Evolutionary conservation across 2,329 filamentous ascomycete species (phyloP), one percentile per base, ranked within the genome.

Genomic region (Chaetomium sp.): DNA sequence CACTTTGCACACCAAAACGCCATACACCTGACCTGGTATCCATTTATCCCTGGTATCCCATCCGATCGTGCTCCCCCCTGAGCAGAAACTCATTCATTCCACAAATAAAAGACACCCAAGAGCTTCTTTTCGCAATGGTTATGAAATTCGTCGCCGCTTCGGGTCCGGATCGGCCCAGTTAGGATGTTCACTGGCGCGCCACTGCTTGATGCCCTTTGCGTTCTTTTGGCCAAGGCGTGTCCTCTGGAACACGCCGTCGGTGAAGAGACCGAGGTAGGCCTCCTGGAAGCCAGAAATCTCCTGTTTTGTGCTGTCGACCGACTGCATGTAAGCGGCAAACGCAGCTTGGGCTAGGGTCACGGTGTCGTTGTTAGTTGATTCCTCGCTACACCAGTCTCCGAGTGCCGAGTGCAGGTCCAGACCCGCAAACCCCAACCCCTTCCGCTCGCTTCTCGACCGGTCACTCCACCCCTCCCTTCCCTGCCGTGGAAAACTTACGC

Each of bases 121-220:
- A 3, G 19, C 19, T 27, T 27, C 19, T 27, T 27, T 27, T 27
- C 1, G 35, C 42, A 35, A 40, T 33, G 19, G 3, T 56, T 46
- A 56, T 45, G 49, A 49, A 4, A 41, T 33, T 14, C 55, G 59
- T 6, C 27, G 12, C 45, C 52, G 47, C 32, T 59, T 62, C 11
- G 11, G 52, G 9, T 59, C 47, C 12, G 54, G 47, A 19, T 58
- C 49, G 19, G 79, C 75, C 81, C 82, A 86, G 59, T 81, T 74
- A 2, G 83, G 80, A 54, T 85, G 74, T 38, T 86, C 79, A 53
- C 73, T 76, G 19, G 80, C 75, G 48, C 73, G 75, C 83, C 83
- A 86, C 1, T 78, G 76, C 61, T 76, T 79, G 60, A 86, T 84
- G 4, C 76, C 79, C 50, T 75, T 73, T 0, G 80, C 78, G 44